Evolutionary conservation across 1,139 yeast genomes (phyloP).

Genomic region (Pichia norvegensis): DNA sequence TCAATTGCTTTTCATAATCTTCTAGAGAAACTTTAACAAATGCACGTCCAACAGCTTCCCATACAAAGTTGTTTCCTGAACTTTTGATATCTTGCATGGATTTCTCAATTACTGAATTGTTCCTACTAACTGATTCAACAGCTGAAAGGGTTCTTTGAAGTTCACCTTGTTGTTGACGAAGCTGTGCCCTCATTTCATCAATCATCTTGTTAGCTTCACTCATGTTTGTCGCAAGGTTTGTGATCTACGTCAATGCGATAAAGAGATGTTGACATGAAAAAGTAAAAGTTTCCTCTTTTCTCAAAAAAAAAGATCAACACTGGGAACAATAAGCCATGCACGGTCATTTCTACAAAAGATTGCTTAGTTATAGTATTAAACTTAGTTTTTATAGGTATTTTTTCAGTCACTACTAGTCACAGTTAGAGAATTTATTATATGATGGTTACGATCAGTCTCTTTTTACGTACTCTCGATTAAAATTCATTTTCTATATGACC

Average conservation of each 20-base stretch:
- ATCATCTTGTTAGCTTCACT: constrained; percentile 7
- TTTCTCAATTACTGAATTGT: constrained; percentile 47
- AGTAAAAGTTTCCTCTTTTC: too few species aligned
- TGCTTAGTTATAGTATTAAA: too few species aligned
- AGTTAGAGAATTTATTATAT: too few species aligned
- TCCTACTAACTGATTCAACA: constrained; percentile 34
- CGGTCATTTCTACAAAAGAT: too few species aligned
- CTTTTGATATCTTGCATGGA: constrained; percentile 51
- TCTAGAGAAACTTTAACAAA: constrained; percentile 41
- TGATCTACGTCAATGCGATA: too few species aligned
- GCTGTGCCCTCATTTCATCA: constrained; percentile 11
- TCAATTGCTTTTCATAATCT: constrained; percentile 42
- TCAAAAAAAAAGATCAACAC: background rate
- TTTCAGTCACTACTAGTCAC: too few species aligned
- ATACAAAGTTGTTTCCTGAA: constrained; percentile 44
- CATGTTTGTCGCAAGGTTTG: constrained; percentile 3
- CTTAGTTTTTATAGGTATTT: too few species aligned
- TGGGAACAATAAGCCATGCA: too few species aligned
- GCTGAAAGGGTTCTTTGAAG: constrained; percentile 11
- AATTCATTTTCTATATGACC: too few species aligned
- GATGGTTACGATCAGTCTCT: too few species aligned
- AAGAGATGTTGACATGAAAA: too few species aligned
- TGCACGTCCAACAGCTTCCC: constrained; percentile 84
- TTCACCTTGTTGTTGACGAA: constrained; percentile 13
- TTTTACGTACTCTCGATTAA: too few species aligned